Conservation (phyloP, 208 protist species). For the Sergeia podlipaevii region DNA sequence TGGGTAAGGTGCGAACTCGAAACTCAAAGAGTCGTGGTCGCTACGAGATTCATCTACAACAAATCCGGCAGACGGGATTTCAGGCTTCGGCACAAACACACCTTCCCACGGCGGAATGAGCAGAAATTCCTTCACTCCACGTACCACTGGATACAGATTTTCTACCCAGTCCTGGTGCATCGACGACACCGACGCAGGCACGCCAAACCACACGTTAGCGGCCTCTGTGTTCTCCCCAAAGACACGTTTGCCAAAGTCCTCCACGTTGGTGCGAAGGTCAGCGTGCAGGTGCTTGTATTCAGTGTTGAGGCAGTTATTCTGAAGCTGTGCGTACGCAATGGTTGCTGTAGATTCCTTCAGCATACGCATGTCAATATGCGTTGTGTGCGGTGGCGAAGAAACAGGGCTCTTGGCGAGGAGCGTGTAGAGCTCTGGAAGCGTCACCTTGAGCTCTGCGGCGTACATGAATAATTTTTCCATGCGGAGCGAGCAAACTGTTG, state of each 20-base stretch:
- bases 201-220: conserved; percentile 90
- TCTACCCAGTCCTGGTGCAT: conserved; percentile 93
- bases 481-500: conserved; percentile 10
- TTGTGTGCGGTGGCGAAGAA: conserved; percentile 15
- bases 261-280: conserved; percentile 51
- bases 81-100: conserved; percentile 75
- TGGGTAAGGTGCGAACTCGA: conserved; percentile 38
- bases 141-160: conserved; percentile 89
- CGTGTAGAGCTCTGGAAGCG: conserved; percentile 71
- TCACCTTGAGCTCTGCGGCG: conserved; percentile 68
- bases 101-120: conserved; percentile 88
- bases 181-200: conserved; percentile 69
- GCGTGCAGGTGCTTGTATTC: conserved; percentile 71
- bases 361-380: conserved; percentile 57
- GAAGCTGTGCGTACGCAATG: conserved; percentile 85
- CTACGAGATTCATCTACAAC: conserved; percentile 26
- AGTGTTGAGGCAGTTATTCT: conserved; percentile 87
- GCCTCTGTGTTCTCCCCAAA: conserved; percentile 65
- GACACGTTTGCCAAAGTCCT: conserved; percentile 63
- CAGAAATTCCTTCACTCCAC: conserved; percentile 89
- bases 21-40: conserved; percentile 19
- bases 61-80: conserved; percentile 64
- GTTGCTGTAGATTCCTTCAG: conserved; percentile 11
- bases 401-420: conserved; percentile 52
- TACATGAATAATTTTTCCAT: conserved; percentile 78